Evolutionary conservation across 257 asterid species (phyloP).

Genomic region (Solanum virginianum): DNA sequence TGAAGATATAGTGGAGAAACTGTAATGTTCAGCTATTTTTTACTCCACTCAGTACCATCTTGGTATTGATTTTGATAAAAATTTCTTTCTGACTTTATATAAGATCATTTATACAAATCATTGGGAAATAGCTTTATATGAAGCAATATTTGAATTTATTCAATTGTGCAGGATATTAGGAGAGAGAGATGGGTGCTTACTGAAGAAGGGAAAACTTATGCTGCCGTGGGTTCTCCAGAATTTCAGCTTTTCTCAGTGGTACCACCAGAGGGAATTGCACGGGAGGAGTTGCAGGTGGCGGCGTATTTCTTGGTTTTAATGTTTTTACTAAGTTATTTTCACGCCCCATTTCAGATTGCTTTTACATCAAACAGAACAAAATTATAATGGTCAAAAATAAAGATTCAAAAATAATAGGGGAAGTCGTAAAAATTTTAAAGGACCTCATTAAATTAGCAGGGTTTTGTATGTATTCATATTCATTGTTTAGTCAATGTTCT

Average conservation of each 20-base stretch:
- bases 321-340: neutral
- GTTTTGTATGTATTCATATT: neutral
- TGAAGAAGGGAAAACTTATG: constrained; percentile 62
- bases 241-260: constrained; percentile 59
- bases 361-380: neutral
- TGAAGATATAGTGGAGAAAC: neutral
- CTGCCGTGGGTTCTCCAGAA: constrained; percentile 80
- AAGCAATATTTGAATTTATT: neutral
- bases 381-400: neutral
- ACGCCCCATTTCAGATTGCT: neutral
- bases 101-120: neutral
- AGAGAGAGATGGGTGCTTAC: constrained; percentile 78
- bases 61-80: neutral
- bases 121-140: neutral
- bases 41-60: neutral
- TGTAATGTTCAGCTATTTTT: neutral
- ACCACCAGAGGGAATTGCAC: constrained; percentile 64
- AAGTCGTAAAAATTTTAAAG: neutral
- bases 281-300: constrained; percentile 82
- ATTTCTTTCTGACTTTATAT: neutral
- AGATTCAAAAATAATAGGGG: neutral
- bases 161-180: constrained; percentile 62
- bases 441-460: neutral
- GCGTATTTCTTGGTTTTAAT: constrained; percentile 13
- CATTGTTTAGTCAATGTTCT: neutral